Evolutionary conservation across 2,329 filamentous ascomycete species (phyloP).

Genomic region (Fusarium sambucinum): DNA sequence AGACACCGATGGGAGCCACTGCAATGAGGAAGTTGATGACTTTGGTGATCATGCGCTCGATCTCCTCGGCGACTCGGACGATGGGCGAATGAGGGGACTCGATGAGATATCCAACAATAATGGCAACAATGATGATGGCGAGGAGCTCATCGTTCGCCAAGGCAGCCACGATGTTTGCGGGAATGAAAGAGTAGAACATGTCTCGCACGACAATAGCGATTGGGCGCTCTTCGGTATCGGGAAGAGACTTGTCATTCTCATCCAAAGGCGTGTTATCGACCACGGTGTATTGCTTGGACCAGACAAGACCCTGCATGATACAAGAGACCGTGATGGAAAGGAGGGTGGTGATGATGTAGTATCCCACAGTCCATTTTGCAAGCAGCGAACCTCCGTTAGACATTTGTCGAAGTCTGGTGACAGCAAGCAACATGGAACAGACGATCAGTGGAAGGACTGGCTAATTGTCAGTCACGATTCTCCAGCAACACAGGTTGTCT

Average conservation of each 20-base stretch:
- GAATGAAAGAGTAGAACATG: conserved; percentile 63
- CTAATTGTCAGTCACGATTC: conserved; percentile 5
- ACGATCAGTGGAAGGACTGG: conserved; percentile 65
- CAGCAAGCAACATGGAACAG: conserved; percentile 64
- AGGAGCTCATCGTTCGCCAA: conserved; percentile 61
- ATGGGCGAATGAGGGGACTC: conserved; percentile 53
- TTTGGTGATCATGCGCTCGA: conserved; percentile 61
- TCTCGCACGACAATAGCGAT: conserved; percentile 60
- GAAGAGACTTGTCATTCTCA: conserved; percentile 25
- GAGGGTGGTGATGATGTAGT: conserved; percentile 64
- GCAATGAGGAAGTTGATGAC: conserved; percentile 63
- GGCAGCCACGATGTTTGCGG: conserved; percentile 61
- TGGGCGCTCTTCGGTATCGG: conserved; percentile 50
- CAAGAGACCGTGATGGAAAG: conserved; percentile 62
- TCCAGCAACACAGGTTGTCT: neutral
- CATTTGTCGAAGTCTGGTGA: conserved; percentile 62
- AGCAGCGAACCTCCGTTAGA: conserved; percentile 57
- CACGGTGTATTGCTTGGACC: conserved; percentile 59
- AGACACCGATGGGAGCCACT: conserved; percentile 64
- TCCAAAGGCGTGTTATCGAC: conserved; percentile 52
- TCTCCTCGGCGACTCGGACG: conserved; percentile 58
- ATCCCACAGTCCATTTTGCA: conserved; percentile 62
- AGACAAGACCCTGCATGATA: conserved; percentile 61
- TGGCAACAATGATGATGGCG: conserved; percentile 59
- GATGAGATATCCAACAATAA: conserved; percentile 62